Evolutionary conservation across 306 rosid genomes (phyloP).

Genomic region (Oxytropis ochrocephala): DNA sequence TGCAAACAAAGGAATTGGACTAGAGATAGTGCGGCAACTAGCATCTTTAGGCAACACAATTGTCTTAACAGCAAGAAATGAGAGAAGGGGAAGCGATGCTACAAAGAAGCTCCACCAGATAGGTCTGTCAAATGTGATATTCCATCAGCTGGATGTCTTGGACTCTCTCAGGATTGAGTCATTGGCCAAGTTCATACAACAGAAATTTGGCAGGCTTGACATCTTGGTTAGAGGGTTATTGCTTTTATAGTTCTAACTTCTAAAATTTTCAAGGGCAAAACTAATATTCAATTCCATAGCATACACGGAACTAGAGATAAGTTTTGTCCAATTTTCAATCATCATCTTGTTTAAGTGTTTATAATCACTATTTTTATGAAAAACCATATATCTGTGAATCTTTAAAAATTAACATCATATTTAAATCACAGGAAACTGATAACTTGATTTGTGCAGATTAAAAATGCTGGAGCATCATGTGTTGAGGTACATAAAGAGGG

Average conservation of each 20-base stretch:
- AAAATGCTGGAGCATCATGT: conserved; percentile 9
- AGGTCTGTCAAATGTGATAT: conserved; percentile 5
- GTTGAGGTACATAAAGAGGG: neutral
- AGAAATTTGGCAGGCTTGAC: neutral
- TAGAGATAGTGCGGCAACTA: neutral
- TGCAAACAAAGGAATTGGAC: conserved; percentile 14
- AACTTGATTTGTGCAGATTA: neutral
- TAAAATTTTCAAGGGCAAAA: neutral
- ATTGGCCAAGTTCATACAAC: neutral
- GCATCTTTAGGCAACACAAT: neutral
- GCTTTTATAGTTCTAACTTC: neutral
- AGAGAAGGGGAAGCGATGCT: neutral
- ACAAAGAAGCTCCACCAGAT: neutral
- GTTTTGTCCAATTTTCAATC: no score
- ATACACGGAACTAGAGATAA: no score
- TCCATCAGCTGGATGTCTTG: conserved; percentile 11
- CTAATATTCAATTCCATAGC: no score
- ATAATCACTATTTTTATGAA: neutral
- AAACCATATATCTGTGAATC: neutral
- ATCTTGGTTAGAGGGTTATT: neutral
- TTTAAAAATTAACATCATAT: neutral
- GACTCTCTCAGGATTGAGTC: neutral
- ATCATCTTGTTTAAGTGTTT: neutral
- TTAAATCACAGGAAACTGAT: neutral
- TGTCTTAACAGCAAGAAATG: conserved; percentile 2